phyloP scores from a whole-genome alignment of 1,139 yeast species.

The Diutina mesorugosa region DNA sequence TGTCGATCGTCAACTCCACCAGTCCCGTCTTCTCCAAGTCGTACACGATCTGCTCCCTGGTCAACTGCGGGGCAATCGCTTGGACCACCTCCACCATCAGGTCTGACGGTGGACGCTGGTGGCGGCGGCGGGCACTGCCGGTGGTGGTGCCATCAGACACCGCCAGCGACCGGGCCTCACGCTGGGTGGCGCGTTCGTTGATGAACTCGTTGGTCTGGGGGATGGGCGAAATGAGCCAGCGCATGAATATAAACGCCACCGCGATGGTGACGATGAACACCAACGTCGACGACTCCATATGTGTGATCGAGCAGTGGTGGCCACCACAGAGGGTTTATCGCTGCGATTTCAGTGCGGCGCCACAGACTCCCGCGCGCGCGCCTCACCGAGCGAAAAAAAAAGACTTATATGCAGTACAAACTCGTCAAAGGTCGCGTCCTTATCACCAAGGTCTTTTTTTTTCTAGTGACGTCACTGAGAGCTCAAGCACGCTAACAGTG shows the following conservation, averaged over 20 bases:
- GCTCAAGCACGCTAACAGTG: too few relatives aligned
- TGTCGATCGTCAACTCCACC: conserved; percentile 68
- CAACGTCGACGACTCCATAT: conserved; percentile 42
- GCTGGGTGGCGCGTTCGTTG: conserved; percentile 3
- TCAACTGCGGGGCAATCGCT: conserved; percentile 64
- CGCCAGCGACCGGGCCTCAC: conserved; percentile 10
- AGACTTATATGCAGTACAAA: too few relatives aligned
- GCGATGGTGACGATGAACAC: conserved; percentile 36
- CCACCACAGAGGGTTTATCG: not conserved
- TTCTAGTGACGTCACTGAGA: too few relatives aligned
- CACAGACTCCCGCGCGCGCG: not conserved
- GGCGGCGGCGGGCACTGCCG: not conserved
- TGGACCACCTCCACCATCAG: conserved; percentile 83
- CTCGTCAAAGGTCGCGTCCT: too few relatives aligned
- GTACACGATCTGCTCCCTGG: conserved; percentile 55
- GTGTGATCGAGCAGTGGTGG: not conserved
- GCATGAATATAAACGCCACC: conserved; percentile 40
- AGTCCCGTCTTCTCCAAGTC: conserved; percentile 63
- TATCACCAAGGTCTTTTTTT: too few relatives aligned
- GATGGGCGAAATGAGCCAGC: conserved; percentile 51
- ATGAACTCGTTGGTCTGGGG: conserved; percentile 16
- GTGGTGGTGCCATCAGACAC: not conserved
- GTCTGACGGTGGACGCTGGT: conserved; percentile 47
- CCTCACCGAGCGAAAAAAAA: too few relatives aligned
- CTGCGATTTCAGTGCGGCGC: not conserved